These are phyloP conservation scores for Diplodia mutila DNA, from an alignment of 2,329 filamentous ascomycete species.

Conservation along the genomic window DNA sequence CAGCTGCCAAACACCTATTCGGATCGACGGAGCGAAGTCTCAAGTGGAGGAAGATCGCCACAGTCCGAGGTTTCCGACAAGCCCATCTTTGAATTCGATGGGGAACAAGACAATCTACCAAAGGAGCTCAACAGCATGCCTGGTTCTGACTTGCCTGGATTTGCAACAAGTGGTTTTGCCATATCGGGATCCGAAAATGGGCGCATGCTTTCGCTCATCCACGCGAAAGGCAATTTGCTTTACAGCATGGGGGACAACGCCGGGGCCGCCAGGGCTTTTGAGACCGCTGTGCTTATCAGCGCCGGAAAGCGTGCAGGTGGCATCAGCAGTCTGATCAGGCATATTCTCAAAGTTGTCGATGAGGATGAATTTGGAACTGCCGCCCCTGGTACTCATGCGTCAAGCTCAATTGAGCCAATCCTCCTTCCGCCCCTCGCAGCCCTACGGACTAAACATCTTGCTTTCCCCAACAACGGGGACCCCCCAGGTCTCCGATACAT, in stretches of 20 bases:
- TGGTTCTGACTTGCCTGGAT: conserved; percentile 57
- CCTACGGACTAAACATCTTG: conserved; percentile 76
- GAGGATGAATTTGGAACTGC: conserved; percentile 22
- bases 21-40: conserved; percentile 63
- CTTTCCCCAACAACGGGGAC: conserved; percentile 76
- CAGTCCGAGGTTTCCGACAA: conserved; percentile 62
- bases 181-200: conserved; percentile 88
- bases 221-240: conserved; percentile 98
- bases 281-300: conserved; percentile 90
- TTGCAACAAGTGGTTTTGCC: conserved; percentile 80
- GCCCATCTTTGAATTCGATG: conserved; percentile 61
- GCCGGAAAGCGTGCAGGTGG: conserved; percentile 68
- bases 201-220: conserved; percentile 87
- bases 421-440: conserved; percentile 83
- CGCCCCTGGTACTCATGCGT: conserved; percentile 29
- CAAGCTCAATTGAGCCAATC: conserved; percentile 62
- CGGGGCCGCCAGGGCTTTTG: conserved; percentile 84
- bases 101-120: conserved; percentile 42
- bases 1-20: conserved; percentile 47
- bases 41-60: conserved; percentile 59
- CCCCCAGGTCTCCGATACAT: conserved; percentile 80
- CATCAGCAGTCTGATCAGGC: conserved; percentile 77
- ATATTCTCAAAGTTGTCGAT: conserved; percentile 71
- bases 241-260: conserved; percentile 85
- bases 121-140: conserved; percentile 46